phyloP scores from a whole-genome alignment of 441 rosid genomes.

The Bocquillonia castaneifolia region DNA sequence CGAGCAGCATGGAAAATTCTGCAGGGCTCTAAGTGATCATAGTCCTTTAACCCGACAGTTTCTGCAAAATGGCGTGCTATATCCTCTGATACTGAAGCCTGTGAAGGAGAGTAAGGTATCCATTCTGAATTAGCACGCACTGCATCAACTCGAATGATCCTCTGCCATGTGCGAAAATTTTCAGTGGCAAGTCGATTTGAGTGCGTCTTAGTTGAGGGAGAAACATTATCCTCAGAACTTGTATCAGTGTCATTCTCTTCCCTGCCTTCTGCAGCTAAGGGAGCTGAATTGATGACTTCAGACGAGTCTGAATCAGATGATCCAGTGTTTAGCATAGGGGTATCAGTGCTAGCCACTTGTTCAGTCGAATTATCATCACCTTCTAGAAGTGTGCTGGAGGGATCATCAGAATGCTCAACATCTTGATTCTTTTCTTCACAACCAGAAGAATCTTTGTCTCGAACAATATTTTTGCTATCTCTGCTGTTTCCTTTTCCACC shows the following conservation, averaged over 20 bases:
- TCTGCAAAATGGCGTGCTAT: constrained; percentile 60
- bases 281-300: constrained; percentile 52
- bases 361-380: constrained; percentile 37
- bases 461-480: constrained; percentile 35
- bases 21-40: constrained; percentile 70
- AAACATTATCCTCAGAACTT: constrained; percentile 24
- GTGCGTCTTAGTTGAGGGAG: constrained; percentile 33
- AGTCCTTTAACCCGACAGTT: constrained; percentile 77
- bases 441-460: constrained; percentile 44
- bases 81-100: constrained; percentile 52
- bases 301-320: constrained; percentile 67
- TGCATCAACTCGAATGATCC: constrained; percentile 89
- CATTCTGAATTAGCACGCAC: constrained; percentile 84
- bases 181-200: constrained; percentile 36
- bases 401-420: constrained; percentile 45
- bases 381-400: constrained; percentile 45
- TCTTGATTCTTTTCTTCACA: constrained; percentile 48
- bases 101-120: constrained; percentile 51
- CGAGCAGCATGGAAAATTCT: constrained; percentile 89
- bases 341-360: constrained; percentile 37
- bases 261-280: constrained; percentile 37
- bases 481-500: constrained; percentile 28
- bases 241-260: constrained; percentile 37
- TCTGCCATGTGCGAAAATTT: constrained; percentile 78
- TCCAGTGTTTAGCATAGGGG: constrained; percentile 50